These are phyloP conservation scores for Neurospora tetraspora DNA, from an alignment of 495 filamentous ascomycete species.

Conservation along the genomic window DNA sequence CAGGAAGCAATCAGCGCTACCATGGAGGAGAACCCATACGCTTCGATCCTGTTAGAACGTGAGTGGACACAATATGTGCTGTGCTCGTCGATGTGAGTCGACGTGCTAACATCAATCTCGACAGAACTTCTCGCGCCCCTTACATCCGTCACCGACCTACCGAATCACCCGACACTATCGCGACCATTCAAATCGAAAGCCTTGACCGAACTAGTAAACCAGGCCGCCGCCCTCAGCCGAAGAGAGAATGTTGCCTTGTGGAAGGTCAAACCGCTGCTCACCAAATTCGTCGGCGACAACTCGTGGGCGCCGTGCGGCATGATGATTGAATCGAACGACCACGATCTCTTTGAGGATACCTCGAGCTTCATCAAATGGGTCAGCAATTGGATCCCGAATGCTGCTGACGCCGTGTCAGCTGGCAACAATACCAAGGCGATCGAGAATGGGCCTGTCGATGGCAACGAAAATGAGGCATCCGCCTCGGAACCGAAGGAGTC, in stretches of 20 bases:
- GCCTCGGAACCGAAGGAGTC: background rate
- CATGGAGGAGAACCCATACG: constrained; percentile 74
- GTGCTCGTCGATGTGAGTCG: background rate
- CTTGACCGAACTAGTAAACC: constrained; percentile 65
- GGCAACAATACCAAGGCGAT: background rate
- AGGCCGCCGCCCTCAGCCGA: constrained; percentile 59
- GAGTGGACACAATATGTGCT: constrained; percentile 20
- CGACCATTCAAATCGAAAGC: constrained; percentile 72
- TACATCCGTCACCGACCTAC: constrained; percentile 75
- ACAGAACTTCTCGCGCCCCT: constrained; percentile 79
- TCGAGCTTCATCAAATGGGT: constrained; percentile 17
- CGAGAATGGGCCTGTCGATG: background rate
- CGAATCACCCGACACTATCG: constrained; percentile 73
- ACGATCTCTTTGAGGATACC: constrained; percentile 37
- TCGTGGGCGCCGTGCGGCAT: constrained; percentile 66
- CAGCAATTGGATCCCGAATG: background rate
- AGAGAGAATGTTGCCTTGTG: constrained; percentile 67
- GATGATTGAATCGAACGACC: constrained; percentile 47
- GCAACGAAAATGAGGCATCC: background rate
- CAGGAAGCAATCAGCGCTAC: constrained; percentile 56
- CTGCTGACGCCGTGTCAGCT: background rate
- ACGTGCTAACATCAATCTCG: background rate
- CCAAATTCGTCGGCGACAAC: constrained; percentile 67
- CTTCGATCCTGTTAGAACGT: constrained; percentile 76
- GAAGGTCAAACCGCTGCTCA: constrained; percentile 68